phyloP scores from a whole-genome alignment of 129 eudicot genomes.

The Pittosporum tobira region DNA sequence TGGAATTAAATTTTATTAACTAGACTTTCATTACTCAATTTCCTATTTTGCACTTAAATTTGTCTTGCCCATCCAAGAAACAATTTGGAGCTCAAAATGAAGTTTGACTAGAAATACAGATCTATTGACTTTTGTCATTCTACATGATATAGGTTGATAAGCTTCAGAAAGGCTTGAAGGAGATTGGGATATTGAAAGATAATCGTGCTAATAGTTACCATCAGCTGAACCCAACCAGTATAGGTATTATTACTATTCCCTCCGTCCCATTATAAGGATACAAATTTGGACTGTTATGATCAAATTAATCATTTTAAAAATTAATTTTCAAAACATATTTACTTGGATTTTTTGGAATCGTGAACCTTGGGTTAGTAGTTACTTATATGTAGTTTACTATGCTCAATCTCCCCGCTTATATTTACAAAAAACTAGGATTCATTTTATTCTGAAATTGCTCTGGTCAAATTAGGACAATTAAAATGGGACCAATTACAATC shows the following conservation, averaged over 20 bases:
- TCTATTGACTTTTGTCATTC: neutral
- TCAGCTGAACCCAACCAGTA: constrained; percentile 78
- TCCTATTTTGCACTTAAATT: neutral
- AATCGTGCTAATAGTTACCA: constrained; percentile 41
- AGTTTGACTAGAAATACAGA: constrained; percentile 7
- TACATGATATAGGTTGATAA: constrained; percentile 45
- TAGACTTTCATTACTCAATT: neutral
- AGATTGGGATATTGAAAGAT: constrained; percentile 59
- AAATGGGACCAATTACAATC: too few relatives aligned
- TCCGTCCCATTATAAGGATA: neutral
- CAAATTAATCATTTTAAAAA: too few relatives aligned
- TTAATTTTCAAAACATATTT: too few relatives aligned
- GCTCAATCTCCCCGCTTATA: too few relatives aligned
- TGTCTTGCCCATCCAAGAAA: too few relatives aligned
- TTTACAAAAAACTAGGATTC: too few relatives aligned
- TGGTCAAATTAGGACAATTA: too few relatives aligned
- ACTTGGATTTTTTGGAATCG: too few relatives aligned
- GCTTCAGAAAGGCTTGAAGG: constrained; percentile 61
- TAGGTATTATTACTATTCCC: constrained; percentile 38
- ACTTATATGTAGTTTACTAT: too few relatives aligned
- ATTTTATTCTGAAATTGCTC: too few relatives aligned
- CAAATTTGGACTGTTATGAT: neutral
- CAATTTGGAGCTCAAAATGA: neutral
- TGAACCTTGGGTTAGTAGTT: too few relatives aligned
- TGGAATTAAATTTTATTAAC: neutral